phyloP scores from a whole-genome alignment of 108 stramenopile species.

The Parietichytrium sp. region DNA sequence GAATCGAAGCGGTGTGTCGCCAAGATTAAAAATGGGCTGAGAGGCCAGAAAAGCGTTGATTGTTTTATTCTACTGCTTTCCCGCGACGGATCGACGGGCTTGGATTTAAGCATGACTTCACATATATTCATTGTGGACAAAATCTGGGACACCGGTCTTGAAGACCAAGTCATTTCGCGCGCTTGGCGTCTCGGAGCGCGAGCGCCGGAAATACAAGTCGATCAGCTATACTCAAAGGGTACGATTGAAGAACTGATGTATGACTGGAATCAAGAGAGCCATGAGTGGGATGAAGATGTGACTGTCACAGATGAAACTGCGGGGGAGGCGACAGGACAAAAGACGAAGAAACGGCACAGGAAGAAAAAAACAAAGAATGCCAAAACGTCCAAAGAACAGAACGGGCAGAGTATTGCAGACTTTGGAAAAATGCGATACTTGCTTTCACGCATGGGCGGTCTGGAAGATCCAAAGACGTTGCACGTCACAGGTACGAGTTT shows the following conservation, averaged over 20 bases:
- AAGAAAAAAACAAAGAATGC: no score
- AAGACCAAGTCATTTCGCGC: slow-evolving; percentile 21
- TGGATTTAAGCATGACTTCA: slow-evolving; percentile 11
- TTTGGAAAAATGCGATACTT: no score
- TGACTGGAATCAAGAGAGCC: no score
- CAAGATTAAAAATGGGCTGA: not conserved
- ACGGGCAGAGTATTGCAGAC: no score
- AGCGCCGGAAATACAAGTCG: not conserved
- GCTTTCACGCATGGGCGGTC: no score
- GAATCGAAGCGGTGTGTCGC: not conserved
- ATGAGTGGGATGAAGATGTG: no score
- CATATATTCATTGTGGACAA: slow-evolving; percentile 31
- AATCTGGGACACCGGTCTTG: slow-evolving; percentile 17
- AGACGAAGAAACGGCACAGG: no score
- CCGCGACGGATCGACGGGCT: slow-evolving; percentile 2
- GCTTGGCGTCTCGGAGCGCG: slow-evolving; percentile 26
- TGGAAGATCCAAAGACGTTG: no score
- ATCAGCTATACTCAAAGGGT: not conserved
- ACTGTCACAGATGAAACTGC: no score
- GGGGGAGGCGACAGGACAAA: no score
- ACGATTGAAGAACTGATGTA: slow-evolving; percentile 25
- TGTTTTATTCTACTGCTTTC: slow-evolving; percentile 31
- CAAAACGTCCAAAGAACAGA: no score
- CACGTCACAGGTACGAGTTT: no score
- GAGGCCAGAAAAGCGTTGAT: not conserved